Evolutionary conservation across 192 early-diverging fungal genomes (phyloP).

Genomic region (Mortierella hygrophila): DNA sequence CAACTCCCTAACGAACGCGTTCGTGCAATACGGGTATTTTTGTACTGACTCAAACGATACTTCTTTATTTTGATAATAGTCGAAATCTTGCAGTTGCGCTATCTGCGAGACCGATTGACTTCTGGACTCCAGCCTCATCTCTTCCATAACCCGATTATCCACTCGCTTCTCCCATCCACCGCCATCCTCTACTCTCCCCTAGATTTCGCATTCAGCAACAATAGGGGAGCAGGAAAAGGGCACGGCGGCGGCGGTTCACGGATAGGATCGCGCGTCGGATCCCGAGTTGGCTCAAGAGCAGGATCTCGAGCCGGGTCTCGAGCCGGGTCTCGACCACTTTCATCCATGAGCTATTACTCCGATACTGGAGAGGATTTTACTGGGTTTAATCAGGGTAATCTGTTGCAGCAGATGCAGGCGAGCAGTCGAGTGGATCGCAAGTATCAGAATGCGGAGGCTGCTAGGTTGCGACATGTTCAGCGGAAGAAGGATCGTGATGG

Average conservation of each 20-base stretch:
- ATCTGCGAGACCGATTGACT: constrained; percentile 37
- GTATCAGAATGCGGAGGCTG: constrained; percentile 46
- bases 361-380: constrained; percentile 38
- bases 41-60: background rate
- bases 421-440: constrained; percentile 31
- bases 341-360: constrained; percentile 36
- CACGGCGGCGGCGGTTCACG: background rate
- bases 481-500: constrained; percentile 33
- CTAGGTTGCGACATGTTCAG: constrained; percentile 47
- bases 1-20: background rate
- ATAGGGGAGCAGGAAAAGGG: background rate
- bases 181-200: constrained; percentile 45
- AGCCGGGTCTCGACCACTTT: constrained; percentile 37
- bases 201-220: constrained; percentile 1
- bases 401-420: background rate
- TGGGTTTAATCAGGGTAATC: background rate
- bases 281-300: constrained; percentile 17
- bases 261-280: constrained; percentile 16
- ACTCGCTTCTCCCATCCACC: constrained; percentile 38
- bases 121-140: constrained; percentile 47
- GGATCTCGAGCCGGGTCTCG: constrained; percentile 41
- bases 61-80: constrained; percentile 2
- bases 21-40: too few relatives aligned
- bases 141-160: constrained; percentile 47
- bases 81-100: constrained; percentile 45